These are phyloP conservation scores for Vitis hybrid DNA, from an alignment of 177 flowering plant species.

Conservation along the genomic window DNA sequence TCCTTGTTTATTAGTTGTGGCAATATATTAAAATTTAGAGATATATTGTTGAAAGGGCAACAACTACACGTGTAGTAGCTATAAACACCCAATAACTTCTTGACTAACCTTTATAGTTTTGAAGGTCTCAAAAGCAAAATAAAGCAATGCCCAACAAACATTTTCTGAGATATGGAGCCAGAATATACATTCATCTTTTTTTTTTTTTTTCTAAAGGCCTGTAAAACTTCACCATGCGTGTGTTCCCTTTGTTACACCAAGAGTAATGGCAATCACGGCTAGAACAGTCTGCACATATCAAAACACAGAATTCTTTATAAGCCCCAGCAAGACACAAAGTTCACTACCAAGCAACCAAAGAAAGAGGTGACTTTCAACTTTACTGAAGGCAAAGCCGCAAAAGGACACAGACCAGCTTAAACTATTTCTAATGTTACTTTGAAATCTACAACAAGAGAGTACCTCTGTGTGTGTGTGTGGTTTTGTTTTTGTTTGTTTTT, in stretches of 20 bases:
- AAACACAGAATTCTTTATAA: conserved; percentile 3
- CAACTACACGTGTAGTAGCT: not conserved
- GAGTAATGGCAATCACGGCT: conserved; percentile 41
- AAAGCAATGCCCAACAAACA: not conserved
- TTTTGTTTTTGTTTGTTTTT: too few relatives aligned
- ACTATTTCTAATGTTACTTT: too few relatives aligned
- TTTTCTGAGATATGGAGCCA: not conserved
- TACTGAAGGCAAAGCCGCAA: too few relatives aligned
- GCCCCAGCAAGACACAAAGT: not conserved
- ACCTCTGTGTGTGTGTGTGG: too few relatives aligned
- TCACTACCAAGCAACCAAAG: not conserved
- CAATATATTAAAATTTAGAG: too few relatives aligned
- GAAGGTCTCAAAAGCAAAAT: not conserved
- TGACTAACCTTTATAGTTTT: not conserved
- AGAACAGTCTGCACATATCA: conserved; percentile 44
- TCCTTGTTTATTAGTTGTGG: too few relatives aligned
- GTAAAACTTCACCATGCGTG: conserved; percentile 31
- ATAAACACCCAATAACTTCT: not conserved
- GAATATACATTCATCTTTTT: conserved; percentile 10
- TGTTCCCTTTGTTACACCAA: conserved; percentile 41
- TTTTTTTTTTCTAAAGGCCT: not conserved
- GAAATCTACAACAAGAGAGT: too few relatives aligned
- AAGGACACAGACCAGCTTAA: too few relatives aligned
- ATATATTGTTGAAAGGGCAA: too few relatives aligned
- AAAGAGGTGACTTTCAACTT: not conserved